Percentiles rank a stretch among this genome's conserved stretches.
Evolutionary conservation across 2,329 filamentous ascomycete species (phyloP).

Genomic region (Chaetomium globosum): DNA sequence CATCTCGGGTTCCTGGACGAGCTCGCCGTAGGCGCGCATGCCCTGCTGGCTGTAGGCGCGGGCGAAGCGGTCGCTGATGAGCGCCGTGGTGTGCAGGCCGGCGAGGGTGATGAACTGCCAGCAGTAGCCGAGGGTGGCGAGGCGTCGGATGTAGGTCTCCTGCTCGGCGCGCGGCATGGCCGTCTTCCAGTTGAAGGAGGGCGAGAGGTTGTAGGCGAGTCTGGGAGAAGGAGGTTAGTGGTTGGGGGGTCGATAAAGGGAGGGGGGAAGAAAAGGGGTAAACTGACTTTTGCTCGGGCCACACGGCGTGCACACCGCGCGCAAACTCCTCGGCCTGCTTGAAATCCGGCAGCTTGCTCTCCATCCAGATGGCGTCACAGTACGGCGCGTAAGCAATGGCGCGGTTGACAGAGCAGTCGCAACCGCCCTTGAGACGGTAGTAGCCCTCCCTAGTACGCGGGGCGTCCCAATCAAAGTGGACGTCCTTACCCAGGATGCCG

Average conservation of each 20-base stretch:
- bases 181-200: constrained; percentile 99
- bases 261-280: not conserved
- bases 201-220: constrained; percentile 96
- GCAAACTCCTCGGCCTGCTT: constrained; percentile 91
- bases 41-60: constrained; percentile 77
- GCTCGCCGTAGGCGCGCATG: constrained; percentile 95
- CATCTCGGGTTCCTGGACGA: constrained; percentile 98
- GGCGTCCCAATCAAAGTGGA: constrained; percentile 95
- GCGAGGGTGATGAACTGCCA: constrained; percentile 99
- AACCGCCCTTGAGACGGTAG: constrained; percentile 90
- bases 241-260: constrained; percentile 15
- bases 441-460: constrained; percentile 91
- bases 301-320: constrained; percentile 87
- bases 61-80: constrained; percentile 88
- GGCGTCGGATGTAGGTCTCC: constrained; percentile 93
- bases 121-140: constrained; percentile 88
- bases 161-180: constrained; percentile 91
- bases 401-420: constrained; percentile 86
- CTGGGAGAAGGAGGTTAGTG: constrained; percentile 47
- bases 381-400: constrained; percentile 91
- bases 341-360: constrained; percentile 93
- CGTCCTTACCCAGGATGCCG: constrained; percentile 73
- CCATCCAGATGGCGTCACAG: constrained; percentile 98
- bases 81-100: constrained; percentile 90
- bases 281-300: constrained; percentile 91